Evolutionary conservation across 176 grass and related monocot genomes (phyloP), one percentile per base, ranked within the genome.

Genomic region (Rhynchospora tenuis): DNA sequence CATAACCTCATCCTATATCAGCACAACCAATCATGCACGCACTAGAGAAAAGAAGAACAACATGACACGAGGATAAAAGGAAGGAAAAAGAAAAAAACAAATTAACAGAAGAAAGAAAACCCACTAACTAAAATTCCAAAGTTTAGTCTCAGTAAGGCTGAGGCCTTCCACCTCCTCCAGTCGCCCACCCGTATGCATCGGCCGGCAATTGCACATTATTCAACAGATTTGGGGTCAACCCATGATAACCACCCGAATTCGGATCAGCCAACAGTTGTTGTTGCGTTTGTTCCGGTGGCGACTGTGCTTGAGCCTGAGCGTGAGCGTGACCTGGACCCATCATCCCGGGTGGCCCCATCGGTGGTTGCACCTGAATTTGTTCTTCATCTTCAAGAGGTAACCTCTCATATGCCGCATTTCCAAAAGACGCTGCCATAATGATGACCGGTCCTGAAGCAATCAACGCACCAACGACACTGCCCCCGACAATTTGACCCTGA

Each of bases 361-460:
- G 57, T 23, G 28, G 54, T 59, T 80, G 88, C 26, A 27, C 38
- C 19, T 52, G 83, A 51, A 89, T 73, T 3, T 82, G 82, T 22
- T 93, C 96, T 47, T 99, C 96, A 64, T 99, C 91, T 7, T 90
- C 96, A 23, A 95, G 86, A 0, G 96, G 96, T 27, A 99, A 89
- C 79, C 93, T 84, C 80, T 99, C 96, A 73, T 95, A 99, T 27
- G 91, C 85, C n/a, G 96, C 91, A 93, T 98, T 95, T 27, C 93
- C 91, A 85, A 98, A 98, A 20, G 90, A 95, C 14, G 96, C 96
- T 12, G 93, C 91, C 68, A 98, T 91, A 83, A 98, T 93, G 7
- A 98, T 90, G 17, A 98, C 92, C 5, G 95, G 95, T 1, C 91
- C 91, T 0, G 89, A 84, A 5, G 95, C 89, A 0, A 95, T n/a